phyloP scores from a whole-genome alignment of 2,329 filamentous ascomycete genomes.

The Scedosporium apiospermum region DNA sequence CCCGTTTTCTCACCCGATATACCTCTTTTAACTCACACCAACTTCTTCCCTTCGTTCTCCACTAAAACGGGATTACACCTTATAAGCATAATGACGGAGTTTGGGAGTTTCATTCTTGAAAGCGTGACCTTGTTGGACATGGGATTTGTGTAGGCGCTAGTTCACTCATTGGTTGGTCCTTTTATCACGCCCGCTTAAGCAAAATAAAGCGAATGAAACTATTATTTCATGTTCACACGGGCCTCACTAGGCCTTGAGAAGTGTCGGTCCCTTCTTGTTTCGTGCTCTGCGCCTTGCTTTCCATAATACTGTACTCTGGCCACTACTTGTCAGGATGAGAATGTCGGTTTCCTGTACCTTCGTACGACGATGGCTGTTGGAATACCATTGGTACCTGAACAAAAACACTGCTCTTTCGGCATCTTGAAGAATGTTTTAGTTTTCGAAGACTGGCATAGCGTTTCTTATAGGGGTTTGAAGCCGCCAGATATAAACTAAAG shows the following conservation, averaged over 20 bases:
- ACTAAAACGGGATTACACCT: not conserved
- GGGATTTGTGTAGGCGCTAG: not conserved
- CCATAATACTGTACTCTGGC: not conserved
- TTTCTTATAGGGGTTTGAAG: not conserved
- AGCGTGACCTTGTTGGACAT: not conserved
- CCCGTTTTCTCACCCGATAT: not conserved
- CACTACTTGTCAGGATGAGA: not conserved
- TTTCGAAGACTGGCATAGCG: not conserved
- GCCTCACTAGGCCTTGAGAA: not conserved
- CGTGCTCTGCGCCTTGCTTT: not conserved
- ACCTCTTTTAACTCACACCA: not conserved
- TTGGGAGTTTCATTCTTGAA: not conserved
- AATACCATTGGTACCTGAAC: not conserved
- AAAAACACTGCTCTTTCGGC: not conserved
- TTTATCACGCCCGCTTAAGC: not conserved
- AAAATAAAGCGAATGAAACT: not conserved
- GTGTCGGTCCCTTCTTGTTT: not conserved
- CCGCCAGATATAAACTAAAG: not conserved
- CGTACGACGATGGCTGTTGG: not conserved
- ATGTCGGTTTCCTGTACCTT: not conserved
- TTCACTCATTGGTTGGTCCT: not conserved
- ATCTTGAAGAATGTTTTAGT: not conserved
- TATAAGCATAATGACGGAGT: constrained; percentile 2
- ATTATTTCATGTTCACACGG: not conserved
- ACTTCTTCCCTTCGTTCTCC: not conserved